Base-by-base conservation (phyloP, 2,329 filamentous ascomycete genomes). In the Emmonsiellopsis sp. region DNA sequence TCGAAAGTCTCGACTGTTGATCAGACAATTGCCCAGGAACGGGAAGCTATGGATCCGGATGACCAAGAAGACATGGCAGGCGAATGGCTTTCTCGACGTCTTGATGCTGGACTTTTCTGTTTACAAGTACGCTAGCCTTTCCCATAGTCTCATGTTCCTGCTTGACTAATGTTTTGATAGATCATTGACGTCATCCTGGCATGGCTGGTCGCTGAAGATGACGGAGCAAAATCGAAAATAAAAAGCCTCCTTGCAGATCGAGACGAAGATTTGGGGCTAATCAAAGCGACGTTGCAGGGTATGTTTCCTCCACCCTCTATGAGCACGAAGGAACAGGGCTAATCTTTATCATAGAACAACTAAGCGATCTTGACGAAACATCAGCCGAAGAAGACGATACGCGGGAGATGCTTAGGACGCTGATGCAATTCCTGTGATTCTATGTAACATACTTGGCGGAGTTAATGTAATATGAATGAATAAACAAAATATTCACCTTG, bases 141-240 rank as follows among this genome's bases (percentile, higher is more conserved):
- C 21, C 21, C 21, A 3, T 27, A 27, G 5, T 27, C 21, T 27
- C 21, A 27, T 27, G 21, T 27, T 27, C 21, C 21, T 3, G 5
- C 21, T 27, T 27, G 21, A 27, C 21, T 27, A 27, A 27, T 27
- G 21, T 27, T 27, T 27, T 27, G 21, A 27, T n/a, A 70, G 72
- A 86, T 82, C 2, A 81, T 93, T 45, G 92, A 97, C 72, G 79
- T 90, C 0, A 82, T 93, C 33, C 70, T 98, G 33, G 88, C 91
- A 10, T 98, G 93, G 93, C 77, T 97, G 34, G 79, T 89, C 6
- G 93, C 91, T 0, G 93, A 98, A 70, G 93, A 98, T 63, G 77
- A 77, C 36, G 89, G 88, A 0, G 87, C 88, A 1, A 81, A 77
- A 61, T 75, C 72, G 53, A 85, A 78, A 61, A 82, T 95, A 34